Evolutionary conservation across 495 filamentous ascomycete genomes (phyloP), one percentile per base, ranked within the genome.

Genomic region (Corynascus novoguineensis): DNA sequence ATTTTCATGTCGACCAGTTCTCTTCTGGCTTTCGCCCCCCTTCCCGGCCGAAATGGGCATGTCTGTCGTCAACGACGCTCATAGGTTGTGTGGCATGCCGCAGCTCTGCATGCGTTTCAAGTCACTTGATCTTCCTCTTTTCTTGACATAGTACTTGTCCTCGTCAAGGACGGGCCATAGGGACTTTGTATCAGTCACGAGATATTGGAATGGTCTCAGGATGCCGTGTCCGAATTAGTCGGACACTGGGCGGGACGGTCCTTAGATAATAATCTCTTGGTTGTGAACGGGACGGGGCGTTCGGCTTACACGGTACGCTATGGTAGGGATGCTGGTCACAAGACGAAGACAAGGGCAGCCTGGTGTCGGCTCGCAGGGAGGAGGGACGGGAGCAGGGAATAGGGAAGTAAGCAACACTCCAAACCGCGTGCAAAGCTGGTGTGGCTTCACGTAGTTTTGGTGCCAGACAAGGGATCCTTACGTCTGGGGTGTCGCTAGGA

Each of bases 211-310:
- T 15, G 17, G 37, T 15, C 37, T 38, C 46, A 34, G 46, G 9
- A 5, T 50, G 48, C 37, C 50, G 27, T 31, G 27, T 44, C 25
- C 9, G 10, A n/a, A n/a, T 1, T n/a, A n/a, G 15, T 12, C 24
- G 37, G 50, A 34, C 37, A 53, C 50, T 44, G 50, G 50, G 50
- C 50, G 50, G 50, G 25, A 44, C 37, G 50, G 50, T 17, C 50
- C 37, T 32, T 53, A 38, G 22, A 5, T 17, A 40, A 53, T 53
- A 22, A 44, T 19, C n/a, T n/a, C n/a, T n/a, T 32, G 37, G 28
- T 37, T 10, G 17, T 32, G 14, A 32, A 53, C 50, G 50, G 50
- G 27, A 53, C 50, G 38, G 37, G 50, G 50, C 50, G 50, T 44
- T 28, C n/a, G n/a, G 38, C 50, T 19, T 42, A 35, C 32, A 21